phyloP scores from a whole-genome alignment of 306 rosid species.

The Alnus glutinosa region DNA sequence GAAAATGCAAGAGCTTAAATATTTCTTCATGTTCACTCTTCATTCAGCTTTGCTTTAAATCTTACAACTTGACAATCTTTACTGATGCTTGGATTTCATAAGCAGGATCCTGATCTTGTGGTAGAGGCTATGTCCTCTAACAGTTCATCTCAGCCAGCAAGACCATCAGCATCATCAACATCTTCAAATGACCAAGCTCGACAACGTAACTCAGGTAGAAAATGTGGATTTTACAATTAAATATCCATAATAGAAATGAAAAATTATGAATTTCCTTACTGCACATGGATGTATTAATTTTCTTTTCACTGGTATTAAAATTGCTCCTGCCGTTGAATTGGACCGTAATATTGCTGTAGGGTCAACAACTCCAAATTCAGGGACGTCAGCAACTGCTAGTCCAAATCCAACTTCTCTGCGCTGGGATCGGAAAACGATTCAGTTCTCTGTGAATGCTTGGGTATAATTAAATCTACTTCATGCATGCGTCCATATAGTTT shows the following conservation, averaged over 20 bases:
- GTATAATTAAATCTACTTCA: conserved; percentile 40
- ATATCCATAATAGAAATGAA: background rate
- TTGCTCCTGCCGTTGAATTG: conserved; percentile 21
- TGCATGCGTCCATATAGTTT: conserved; percentile 2
- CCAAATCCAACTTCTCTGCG: conserved; percentile 63
- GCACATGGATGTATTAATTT: background rate
- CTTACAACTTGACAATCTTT: conserved; percentile 8
- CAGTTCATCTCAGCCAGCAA: conserved; percentile 64
- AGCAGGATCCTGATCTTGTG: conserved; percentile 81
- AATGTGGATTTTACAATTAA: conserved; percentile 13
- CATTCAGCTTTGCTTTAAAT: background rate
- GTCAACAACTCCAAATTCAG: conserved; percentile 66
- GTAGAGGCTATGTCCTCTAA: conserved; percentile 69
- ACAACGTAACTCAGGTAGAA: conserved; percentile 56
- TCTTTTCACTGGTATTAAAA: conserved; percentile 12
- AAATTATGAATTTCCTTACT: background rate
- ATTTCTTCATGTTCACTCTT: background rate
- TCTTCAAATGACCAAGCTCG: conserved; percentile 57
- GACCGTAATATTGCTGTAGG: conserved; percentile 44
- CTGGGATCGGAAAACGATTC: conserved; percentile 88
- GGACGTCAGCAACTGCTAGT: conserved; percentile 57
- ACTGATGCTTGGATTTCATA: conserved; percentile 21
- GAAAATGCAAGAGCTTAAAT: conserved; percentile 2
- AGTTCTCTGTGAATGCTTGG: conserved; percentile 96
- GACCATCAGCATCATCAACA: conserved; percentile 52